Evolutionary conservation across 108 stramenopile species (phyloP).

Genomic region (Fistulifera pelliculosa): DNA sequence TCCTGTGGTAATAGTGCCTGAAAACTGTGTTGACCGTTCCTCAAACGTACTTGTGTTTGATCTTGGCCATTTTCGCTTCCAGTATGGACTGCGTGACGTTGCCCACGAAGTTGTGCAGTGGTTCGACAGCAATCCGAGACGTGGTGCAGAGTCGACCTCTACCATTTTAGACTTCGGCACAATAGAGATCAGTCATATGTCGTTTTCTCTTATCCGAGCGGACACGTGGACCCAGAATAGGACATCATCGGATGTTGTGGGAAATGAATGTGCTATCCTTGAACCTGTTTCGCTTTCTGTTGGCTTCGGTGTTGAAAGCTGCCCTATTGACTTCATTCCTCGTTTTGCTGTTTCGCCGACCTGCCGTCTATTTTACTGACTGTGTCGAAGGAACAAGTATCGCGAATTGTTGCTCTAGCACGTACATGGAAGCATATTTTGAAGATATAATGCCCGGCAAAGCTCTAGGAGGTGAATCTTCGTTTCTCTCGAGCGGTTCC

Average conservation of each 20-base stretch:
- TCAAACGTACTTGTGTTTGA: constrained; percentile 64
- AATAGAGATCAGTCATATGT: constrained; percentile 33
- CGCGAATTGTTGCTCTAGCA: constrained; percentile 42
- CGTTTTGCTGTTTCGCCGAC: constrained; percentile 65
- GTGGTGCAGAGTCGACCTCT: constrained; percentile 14
- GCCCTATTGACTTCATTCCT: constrained; percentile 31
- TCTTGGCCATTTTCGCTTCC: constrained; percentile 60
- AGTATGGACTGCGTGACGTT: constrained; percentile 36
- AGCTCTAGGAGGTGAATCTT: no score
- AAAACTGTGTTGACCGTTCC: constrained; percentile 47
- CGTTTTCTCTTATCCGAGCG: constrained; percentile 23
- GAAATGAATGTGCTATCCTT: constrained; percentile 26
- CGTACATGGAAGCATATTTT: constrained; percentile 36
- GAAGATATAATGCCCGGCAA: no score
- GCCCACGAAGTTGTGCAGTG: constrained; percentile 38
- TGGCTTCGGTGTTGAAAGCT: constrained; percentile 54
- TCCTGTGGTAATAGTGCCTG: constrained; percentile 69
- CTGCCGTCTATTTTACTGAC: constrained; percentile 48
- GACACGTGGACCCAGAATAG: constrained; percentile 10
- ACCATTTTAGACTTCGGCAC: constrained; percentile 32
- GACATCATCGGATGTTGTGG: not conserved
- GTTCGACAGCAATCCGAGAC: constrained; percentile 33
- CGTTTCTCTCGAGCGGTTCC: not conserved
- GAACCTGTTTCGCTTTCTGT: constrained; percentile 58
- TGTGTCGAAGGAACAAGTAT: constrained; percentile 46